Conservation (phyloP, 139 green algal genomes). For the Asterochloris sp. region DNA sequence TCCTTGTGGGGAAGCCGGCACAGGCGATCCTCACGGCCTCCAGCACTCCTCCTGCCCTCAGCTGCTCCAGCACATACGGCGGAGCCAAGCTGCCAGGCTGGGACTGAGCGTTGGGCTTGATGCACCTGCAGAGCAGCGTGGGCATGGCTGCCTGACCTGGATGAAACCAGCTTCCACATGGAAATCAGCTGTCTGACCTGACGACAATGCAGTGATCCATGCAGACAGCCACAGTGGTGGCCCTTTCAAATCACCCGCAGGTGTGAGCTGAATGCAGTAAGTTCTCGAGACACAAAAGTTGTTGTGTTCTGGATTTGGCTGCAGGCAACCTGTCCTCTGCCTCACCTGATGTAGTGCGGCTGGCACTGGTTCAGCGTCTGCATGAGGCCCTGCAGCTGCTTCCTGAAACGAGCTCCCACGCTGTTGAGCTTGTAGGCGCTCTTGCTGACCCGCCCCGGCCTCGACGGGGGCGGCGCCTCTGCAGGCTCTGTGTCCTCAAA, state of each 20-base stretch:
- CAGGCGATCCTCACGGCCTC: constrained; percentile 92
- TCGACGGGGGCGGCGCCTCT: constrained; percentile 2
- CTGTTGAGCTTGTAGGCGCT: constrained; percentile 50
- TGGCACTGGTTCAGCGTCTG: constrained; percentile 55
- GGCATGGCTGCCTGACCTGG: no score
- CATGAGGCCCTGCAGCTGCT: constrained; percentile 80
- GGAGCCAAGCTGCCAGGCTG: constrained; percentile 64
- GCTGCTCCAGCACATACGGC: constrained; percentile 86
- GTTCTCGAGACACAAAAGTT: no score
- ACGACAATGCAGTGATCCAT: no score
- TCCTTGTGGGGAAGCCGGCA: constrained; percentile 89
- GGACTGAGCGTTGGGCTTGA: constrained; percentile 91
- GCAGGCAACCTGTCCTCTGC: no score
- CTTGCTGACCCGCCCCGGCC: constrained; percentile 15
- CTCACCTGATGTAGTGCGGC: constrained; percentile 65
- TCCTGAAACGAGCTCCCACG: constrained; percentile 69
- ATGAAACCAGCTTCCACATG: no score
- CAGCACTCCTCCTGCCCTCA: constrained; percentile 93
- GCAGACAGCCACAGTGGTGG: no score
- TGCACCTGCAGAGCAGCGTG: constrained; percentile 36
- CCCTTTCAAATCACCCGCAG: no score
- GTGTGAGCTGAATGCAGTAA: no score
- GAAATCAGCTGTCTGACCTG: no score
- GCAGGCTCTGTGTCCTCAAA: constrained; percentile 44
- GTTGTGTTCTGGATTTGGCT: no score